Evolutionary conservation across 129 eudicot species (phyloP), one percentile per base, ranked within the genome.

Genomic region (Oenanthe sinensis): DNA sequence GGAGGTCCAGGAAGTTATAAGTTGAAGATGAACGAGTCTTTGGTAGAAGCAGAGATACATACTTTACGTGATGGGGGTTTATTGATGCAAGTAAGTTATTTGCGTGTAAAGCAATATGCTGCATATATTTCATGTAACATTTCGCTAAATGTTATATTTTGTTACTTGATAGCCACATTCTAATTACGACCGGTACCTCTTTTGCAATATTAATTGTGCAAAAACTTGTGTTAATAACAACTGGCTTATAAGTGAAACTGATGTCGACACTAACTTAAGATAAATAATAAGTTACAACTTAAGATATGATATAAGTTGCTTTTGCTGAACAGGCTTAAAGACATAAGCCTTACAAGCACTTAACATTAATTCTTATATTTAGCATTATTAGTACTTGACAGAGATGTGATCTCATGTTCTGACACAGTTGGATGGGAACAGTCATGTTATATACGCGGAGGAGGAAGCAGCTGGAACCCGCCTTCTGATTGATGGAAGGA

Each of bases 381-480:
- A 39, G 58, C 55, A 28, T 24, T 46, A 36, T 4, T 28, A 50
- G 79, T 62, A 17, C 33, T 50, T 50, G 9, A 75, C 65, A 44
- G 10, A 70, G 28, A 26, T 71, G 75, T 15, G 43, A 67, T 74
- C 68, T 26, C 75, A 30, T 52, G 76, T 52, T 33, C 26, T 81
- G 76, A 74, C 72, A 80, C 97, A 95, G 99, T 82, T 96, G 90
- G 93, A 96, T 80, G 99, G 97, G 50, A 96, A 96, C 85, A 96
- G 99, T 83, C 99, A 92, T 79, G 88, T 96, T 49, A 87, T 96
- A 83, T 96, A 96, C 20, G 99, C 99, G 3, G 99, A 96, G 84
- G 99, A 96, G 83, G 99, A 96, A 92, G 97, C 99, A 7, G 99
- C 99, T 54, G 99, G 99, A 73, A 96, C 99, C 67, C 99, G 97